Evolutionary conservation across 306 rosid genomes (phyloP).

Genomic region (Quercus suber): DNA sequence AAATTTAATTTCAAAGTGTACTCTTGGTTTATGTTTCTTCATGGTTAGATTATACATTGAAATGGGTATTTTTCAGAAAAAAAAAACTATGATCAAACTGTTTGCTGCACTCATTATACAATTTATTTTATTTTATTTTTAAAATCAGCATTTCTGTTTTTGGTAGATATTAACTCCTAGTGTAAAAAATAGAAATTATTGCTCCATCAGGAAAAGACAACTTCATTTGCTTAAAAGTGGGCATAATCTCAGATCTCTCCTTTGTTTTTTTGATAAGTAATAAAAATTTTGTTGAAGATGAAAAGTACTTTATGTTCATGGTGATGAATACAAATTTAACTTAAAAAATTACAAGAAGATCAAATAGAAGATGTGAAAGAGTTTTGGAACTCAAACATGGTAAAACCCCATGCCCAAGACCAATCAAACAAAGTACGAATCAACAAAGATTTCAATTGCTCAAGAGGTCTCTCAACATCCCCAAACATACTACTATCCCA

Average conservation of each 20-base stretch:
- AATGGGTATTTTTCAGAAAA: too few relatives aligned
- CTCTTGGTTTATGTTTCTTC: slow-evolving; percentile 14
- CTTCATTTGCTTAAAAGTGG: not conserved
- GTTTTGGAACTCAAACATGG: too few relatives aligned
- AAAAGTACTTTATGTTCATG: too few relatives aligned
- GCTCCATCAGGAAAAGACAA: not conserved
- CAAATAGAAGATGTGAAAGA: too few relatives aligned
- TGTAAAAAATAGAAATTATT: not conserved
- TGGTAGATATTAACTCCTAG: not conserved
- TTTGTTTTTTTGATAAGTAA: not conserved
- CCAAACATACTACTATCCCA: too few relatives aligned
- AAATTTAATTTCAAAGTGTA: slow-evolving; percentile 9
- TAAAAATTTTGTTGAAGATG: too few relatives aligned
- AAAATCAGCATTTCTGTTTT: not conserved
- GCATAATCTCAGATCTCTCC: not conserved
- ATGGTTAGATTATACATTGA: not conserved
- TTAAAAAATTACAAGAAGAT: too few relatives aligned
- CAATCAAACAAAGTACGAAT: too few relatives aligned
- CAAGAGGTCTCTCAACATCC: too few relatives aligned
- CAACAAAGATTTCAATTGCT: too few relatives aligned
- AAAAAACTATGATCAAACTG: not conserved
- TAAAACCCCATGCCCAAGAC: too few relatives aligned
- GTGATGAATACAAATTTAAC: too few relatives aligned
- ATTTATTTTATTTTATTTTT: not conserved
- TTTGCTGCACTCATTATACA: not conserved